Evolutionary conservation across 108 stramenopile genomes (phyloP).

Genomic region (Nannochloropsis salina): DNA sequence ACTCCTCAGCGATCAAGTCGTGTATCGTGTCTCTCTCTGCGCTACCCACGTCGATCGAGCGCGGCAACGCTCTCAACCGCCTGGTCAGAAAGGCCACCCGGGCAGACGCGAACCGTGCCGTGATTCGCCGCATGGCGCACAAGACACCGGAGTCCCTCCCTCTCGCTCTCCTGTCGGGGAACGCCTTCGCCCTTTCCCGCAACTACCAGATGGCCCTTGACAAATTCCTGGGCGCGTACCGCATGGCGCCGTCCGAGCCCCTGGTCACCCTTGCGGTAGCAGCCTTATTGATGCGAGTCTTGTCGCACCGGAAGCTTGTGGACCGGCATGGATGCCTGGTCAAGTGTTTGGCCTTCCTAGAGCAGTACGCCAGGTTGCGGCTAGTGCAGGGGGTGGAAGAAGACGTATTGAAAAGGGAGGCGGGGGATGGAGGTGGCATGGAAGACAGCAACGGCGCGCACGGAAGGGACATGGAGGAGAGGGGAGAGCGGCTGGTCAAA

Average conservation of each 20-base stretch:
- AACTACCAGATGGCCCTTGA: not conserved
- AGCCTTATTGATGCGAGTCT: not conserved
- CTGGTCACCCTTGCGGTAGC: not conserved
- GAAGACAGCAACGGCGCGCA: too few relatives aligned
- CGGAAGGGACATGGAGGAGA: too few relatives aligned
- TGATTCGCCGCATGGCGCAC: not conserved
- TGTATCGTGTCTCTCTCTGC: not conserved
- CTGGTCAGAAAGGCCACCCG: constrained; percentile 3
- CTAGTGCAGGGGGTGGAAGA: not conserved
- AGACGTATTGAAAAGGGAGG: not conserved
- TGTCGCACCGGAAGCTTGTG: not conserved
- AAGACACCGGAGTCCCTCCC: constrained; percentile 5
- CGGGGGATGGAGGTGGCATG: not conserved
- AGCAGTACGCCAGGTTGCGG: not conserved
- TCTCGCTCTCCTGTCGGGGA: not conserved
- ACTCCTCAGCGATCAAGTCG: not conserved
- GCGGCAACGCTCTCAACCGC: not conserved
- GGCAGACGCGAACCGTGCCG: not conserved
- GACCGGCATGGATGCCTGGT: constrained; percentile 1
- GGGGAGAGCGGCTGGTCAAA: not conserved
- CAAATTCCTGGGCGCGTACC: not conserved
- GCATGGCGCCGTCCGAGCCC: not conserved
- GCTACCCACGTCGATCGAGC: not conserved
- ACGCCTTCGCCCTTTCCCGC: not conserved
- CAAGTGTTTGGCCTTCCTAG: not conserved